phyloP scores from a whole-genome alignment of 1,139 yeast genomes.

The Wickerhamiella infanticola region DNA sequence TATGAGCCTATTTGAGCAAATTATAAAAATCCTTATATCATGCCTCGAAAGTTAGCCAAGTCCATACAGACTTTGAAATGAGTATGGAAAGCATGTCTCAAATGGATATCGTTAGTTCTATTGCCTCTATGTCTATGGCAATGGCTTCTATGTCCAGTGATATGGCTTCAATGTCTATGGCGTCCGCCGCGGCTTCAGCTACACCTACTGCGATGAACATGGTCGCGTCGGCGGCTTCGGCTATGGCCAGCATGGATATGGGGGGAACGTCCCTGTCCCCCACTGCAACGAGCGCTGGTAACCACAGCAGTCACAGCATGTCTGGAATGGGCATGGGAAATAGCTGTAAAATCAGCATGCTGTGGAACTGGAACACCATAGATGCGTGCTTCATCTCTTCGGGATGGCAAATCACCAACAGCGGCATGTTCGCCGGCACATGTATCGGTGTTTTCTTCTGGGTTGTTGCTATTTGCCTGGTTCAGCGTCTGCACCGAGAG shows the following conservation, averaged over 20 bases:
- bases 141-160: conserved; percentile 8
- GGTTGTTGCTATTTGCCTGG: conserved; percentile 42
- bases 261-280: conserved; percentile 2
- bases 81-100: background rate
- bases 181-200: conserved; percentile 4
- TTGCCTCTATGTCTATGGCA: conserved; percentile 9
- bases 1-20: background rate
- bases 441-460: conserved; percentile 50
- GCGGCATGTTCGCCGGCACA: conserved; percentile 53
- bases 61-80: background rate
- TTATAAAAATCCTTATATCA: background rate
- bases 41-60: background rate
- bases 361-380: conserved; percentile 46
- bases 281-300: conserved; percentile 6
- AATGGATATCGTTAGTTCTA: conserved; percentile 1
- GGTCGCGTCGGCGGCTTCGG: conserved; percentile 2
- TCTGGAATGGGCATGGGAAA: conserved; percentile 9
- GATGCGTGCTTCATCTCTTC: conserved; percentile 49
- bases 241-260: conserved; percentile 6
- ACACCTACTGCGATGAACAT: conserved; percentile 5
- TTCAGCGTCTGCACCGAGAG: conserved; percentile 41
- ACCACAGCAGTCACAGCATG: conserved; percentile 7
- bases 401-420: conserved; percentile 47
- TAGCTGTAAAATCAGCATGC: conserved; percentile 26
- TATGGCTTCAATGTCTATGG: conserved; percentile 6